Percentiles rank a stretch among this genome's conserved stretches.
Conservation (phyloP, 805 yeast species). For the Suhomyces faveliae region DNA sequence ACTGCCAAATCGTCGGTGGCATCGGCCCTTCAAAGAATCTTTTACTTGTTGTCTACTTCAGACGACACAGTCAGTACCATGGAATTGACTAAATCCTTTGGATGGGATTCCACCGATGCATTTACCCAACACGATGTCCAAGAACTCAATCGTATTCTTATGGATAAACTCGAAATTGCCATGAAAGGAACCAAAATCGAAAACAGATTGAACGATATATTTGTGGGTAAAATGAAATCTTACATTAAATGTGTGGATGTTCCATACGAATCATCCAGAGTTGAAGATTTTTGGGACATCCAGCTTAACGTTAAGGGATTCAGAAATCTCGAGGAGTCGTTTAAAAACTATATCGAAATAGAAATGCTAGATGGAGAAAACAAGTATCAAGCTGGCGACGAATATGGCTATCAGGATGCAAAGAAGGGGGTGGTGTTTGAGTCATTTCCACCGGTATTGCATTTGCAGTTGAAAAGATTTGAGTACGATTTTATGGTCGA, state of each 20-base stretch:
- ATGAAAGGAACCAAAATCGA: conserved; percentile 84
- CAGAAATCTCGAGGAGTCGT: conserved; percentile 68
- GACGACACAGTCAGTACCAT: conserved; percentile 76
- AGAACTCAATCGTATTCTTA: conserved; percentile 88
- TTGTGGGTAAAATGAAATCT: conserved; percentile 96
- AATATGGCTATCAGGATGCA: conserved; percentile 90
- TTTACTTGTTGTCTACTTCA: conserved; percentile 75
- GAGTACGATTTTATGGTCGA: conserved; percentile 92
- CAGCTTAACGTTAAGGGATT: conserved; percentile 90
- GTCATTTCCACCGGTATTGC: conserved; percentile 88
- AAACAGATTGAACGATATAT: conserved; percentile 61
- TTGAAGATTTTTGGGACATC: conserved; percentile 97
- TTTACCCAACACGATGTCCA: conserved; percentile 98
- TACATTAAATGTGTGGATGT: conserved; percentile 90
- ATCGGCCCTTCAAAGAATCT: conserved; percentile 81
- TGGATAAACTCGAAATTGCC: conserved; percentile 88
- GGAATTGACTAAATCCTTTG: conserved; percentile 88
- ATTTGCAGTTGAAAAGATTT: conserved; percentile 88
- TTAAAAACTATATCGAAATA: conserved; percentile 80
- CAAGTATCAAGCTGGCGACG: conserved; percentile 86
- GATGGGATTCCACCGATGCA: conserved; percentile 95
- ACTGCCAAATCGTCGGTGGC: conserved; percentile 53
- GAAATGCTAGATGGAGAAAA: conserved; percentile 93
- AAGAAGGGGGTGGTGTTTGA: conserved; percentile 93
- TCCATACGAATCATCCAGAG: conserved; percentile 86